Conservation (phyloP, 2,329 filamentous ascomycete species). For the Fusarium brevicatenulatum region DNA sequence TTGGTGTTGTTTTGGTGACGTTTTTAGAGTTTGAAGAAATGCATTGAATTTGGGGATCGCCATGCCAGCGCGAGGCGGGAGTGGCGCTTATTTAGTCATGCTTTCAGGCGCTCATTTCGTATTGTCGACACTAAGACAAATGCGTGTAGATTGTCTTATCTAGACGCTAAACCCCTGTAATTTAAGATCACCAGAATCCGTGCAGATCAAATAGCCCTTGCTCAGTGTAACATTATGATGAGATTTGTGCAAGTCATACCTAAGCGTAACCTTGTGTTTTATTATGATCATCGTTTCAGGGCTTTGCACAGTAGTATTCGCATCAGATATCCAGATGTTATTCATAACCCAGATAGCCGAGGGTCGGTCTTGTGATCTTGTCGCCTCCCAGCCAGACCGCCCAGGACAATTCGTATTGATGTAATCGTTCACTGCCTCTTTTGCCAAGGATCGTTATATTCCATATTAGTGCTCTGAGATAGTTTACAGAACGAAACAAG, state of each 20-base stretch:
- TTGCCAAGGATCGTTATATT: accelerated
- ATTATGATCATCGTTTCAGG: background rate
- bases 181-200: background rate
- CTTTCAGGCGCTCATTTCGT: slow-evolving; percentile 2
- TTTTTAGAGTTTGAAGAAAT: background rate
- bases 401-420: background rate
- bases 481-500: background rate
- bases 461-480: accelerated
- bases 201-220: background rate
- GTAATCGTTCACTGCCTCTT: background rate
- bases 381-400: too few species aligned
- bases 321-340: too few species aligned
- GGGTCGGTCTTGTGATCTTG: background rate
- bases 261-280: background rate
- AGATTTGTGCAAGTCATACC: background rate
- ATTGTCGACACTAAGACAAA: slow-evolving; percentile 10
- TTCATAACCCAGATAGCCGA: background rate
- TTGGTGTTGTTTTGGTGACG: slow-evolving; percentile 1
- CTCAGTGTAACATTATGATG: background rate
- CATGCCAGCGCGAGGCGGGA: slow-evolving; percentile 2
- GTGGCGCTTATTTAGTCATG: slow-evolving; percentile 1
- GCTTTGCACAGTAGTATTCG: background rate
- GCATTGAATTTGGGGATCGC: background rate
- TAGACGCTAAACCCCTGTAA: background rate
- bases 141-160: background rate